Percentiles rank a stretch among this genome's conserved stretches.
Conservation (phyloP, 129 eudicot genomes). For the Arctium lappa region DNA sequence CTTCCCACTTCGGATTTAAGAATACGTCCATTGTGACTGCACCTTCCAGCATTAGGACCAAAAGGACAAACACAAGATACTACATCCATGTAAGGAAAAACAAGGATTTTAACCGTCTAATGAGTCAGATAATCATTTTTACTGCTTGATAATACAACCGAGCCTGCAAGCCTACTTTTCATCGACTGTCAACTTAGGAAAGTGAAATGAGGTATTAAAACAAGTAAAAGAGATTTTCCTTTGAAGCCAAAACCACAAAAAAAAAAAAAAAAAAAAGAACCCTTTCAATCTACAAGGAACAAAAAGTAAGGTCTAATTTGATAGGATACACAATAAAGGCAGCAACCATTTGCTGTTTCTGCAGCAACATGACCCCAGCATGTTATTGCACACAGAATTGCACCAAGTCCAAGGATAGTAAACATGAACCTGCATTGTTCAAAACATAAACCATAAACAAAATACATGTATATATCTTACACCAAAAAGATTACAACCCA, state of each 20-base stretch:
- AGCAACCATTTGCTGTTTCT: conserved; percentile 68
- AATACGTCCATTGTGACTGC: conserved; percentile 61
- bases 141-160: not conserved
- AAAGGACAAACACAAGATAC: conserved; percentile 56
- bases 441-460: not conserved
- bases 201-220: no score
- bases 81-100: conserved; percentile 31
- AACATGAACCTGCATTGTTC: conserved; percentile 61
- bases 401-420: conserved; percentile 56
- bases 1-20: conserved; percentile 61
- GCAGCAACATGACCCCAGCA: conserved; percentile 77
- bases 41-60: conserved; percentile 66
- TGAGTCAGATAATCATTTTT: not conserved
- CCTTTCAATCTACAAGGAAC: not conserved
- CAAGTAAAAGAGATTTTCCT: no score
- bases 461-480: not conserved
- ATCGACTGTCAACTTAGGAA: no score
- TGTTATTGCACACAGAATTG: conserved; percentile 47
- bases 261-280: not conserved
- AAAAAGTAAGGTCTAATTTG: not conserved
- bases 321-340: conserved; percentile 69
- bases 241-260: not conserved
- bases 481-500: not conserved
- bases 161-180: no score
- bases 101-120: not conserved